phyloP scores from a whole-genome alignment of 768 basidiomycete species.

The Panellus pusillus region DNA sequence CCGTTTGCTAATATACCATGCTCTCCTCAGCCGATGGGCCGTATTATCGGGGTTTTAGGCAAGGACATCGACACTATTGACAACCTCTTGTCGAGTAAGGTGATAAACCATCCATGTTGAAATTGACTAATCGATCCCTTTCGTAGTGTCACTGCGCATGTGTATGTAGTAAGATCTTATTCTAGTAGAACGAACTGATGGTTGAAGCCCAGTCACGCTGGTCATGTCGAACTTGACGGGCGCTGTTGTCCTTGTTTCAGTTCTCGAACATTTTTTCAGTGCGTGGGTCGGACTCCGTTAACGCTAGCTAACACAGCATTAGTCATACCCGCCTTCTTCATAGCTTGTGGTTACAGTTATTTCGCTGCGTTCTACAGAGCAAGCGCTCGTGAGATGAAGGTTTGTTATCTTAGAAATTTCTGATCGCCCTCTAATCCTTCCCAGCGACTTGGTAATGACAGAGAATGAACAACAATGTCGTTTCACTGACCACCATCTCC shows the following conservation, averaged over 20 bases:
- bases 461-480: not conserved
- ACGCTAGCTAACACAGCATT: not conserved
- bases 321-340: constrained; percentile 56
- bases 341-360: constrained; percentile 62
- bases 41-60: constrained; percentile 62
- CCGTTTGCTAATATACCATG: constrained; percentile 31
- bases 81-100: constrained; percentile 56
- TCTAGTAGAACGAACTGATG: not conserved
- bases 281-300: not conserved
- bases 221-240: constrained; percentile 53
- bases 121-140: not conserved
- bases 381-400: constrained; percentile 72
- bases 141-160: constrained; percentile 54
- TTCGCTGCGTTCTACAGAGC: constrained; percentile 69
- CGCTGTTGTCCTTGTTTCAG: constrained; percentile 54
- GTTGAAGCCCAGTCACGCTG: constrained; percentile 39
- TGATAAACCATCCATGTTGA: not conserved
- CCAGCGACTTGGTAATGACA: constrained; percentile 31
- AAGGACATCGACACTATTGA: constrained; percentile 68
- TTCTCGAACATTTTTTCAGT: constrained; percentile 65
- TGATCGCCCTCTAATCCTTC: not conserved
- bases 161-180: constrained; percentile 40
- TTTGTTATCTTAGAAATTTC: not conserved
- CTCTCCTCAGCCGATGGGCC: constrained; percentile 49
- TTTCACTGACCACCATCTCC: not conserved